Base-by-base conservation (phyloP, 2,329 filamentous ascomycete genomes). In the Calonectria pauciramosa region DNA sequence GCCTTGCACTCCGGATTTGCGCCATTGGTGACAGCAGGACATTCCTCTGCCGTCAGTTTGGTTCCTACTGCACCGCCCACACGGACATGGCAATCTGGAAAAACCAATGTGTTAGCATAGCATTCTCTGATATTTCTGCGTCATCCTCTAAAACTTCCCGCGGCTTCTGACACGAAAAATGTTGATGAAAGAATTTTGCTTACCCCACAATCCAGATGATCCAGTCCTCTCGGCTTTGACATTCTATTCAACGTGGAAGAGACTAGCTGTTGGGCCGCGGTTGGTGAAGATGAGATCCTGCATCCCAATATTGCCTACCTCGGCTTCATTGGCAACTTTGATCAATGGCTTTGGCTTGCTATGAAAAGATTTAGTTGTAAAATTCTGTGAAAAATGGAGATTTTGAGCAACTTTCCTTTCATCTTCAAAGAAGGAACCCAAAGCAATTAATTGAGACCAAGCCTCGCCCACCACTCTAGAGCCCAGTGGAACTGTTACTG, bases 231-330 rank as follows among this genome's bases (percentile, higher is more conserved):
- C 10, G 34, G 34, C 13, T 9, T 36, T 36, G 11, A 94, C 84
- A 80, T 94, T 94, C 89, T 47, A 68, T 34, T 94, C 86, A 70
- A 94, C 89, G 11, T 94, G 83, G 4, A 93, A 87, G 0, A 91
- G 90, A 49, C 92, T 91, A 26, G 89, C 86, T 26, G 90, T 87
- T 11, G 89, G 86, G 2, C 92, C 92, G 75, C 88, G 86, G 0
- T 90, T 92, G 77, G 89, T 89, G 49, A 94, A 86, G 49, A 94
- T 88, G 80, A 93, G 88, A 75, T 94, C 92, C 1, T 89, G 89
- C 85, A 91, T 91, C 81, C 94, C 92, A n/a, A 94, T 87, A 6
- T 82, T 84, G 13, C 93, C 93, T 2, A 82, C 83, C 30, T 93
- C 88, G 7, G 91, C 91, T 2, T 86, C 79, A 13, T 86, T 85